Evolutionary conservation across 75 land plant genomes (phyloP).

Genomic region (Selaginella tamariscina): DNA sequence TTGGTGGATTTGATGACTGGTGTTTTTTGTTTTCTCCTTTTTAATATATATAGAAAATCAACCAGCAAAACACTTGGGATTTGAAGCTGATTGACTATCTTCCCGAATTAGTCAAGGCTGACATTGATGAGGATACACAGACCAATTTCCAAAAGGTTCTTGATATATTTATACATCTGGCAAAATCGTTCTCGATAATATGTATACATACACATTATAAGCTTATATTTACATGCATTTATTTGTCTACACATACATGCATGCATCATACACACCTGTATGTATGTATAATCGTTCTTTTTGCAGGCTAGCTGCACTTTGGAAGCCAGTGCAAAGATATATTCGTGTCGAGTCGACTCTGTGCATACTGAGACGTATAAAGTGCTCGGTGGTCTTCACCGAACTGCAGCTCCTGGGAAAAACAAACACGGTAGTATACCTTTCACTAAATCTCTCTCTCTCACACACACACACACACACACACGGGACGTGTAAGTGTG

Average conservation of each 20-base stretch:
- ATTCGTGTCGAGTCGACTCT: constrained; percentile 79
- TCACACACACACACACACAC: no score
- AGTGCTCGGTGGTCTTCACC: constrained; percentile 85
- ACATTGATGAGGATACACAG: constrained; percentile 54
- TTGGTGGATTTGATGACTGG: not conserved
- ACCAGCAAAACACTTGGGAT: constrained; percentile 94
- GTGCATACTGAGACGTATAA: constrained; percentile 85
- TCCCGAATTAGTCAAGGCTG: constrained; percentile 50
- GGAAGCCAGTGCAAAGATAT: constrained; percentile 95
- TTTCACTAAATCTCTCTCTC: not conserved
- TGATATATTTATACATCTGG: no score
- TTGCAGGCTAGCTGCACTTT: constrained; percentile 91
- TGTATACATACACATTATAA: no score
- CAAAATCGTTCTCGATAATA: not conserved
- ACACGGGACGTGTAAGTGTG: no score
- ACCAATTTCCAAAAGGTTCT: constrained; percentile 97
- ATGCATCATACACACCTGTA: no score
- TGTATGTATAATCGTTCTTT: not conserved
- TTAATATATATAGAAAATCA: constrained; percentile 58
- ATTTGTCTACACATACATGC: no score
- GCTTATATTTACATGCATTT: not conserved
- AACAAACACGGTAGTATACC: constrained; percentile 23
- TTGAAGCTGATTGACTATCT: constrained; percentile 78
- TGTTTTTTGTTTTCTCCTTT: not conserved
- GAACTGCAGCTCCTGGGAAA: constrained; percentile 50